These are phyloP conservation scores for Aspergillus ostianus DNA, from an alignment of 495 filamentous ascomycete species.

Conservation along the genomic window DNA sequence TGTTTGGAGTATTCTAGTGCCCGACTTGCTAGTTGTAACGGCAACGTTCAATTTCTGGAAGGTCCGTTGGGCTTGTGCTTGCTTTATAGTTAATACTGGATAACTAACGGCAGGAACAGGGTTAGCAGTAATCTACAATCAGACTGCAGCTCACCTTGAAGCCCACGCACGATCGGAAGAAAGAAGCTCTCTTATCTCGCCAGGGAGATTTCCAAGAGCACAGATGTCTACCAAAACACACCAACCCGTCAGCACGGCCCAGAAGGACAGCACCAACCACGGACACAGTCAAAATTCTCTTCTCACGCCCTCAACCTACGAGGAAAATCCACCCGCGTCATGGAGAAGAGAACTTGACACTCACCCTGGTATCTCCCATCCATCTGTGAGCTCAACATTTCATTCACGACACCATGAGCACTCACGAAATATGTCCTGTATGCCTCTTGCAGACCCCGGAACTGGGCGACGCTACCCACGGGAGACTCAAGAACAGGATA, in stretches of 20 bases:
- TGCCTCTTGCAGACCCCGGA: too few relatives aligned
- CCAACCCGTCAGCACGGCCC: not conserved
- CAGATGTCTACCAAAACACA: too few relatives aligned
- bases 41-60: constrained; percentile 6
- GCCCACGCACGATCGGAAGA: not conserved
- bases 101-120: not conserved
- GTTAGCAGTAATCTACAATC: constrained; percentile 9
- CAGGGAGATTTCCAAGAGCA: too few relatives aligned
- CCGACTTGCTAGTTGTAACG: constrained; percentile 6
- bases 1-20: constrained; percentile 10
- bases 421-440: too few relatives aligned
- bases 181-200: not conserved
- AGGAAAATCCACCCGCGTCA: not conserved
- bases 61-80: not conserved
- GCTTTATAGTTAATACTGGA: not conserved
- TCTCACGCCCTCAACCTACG: constrained; percentile 8
- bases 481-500: too few relatives aligned
- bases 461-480: too few relatives aligned
- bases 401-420: too few relatives aligned
- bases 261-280: not conserved
- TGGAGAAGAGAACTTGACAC: too few relatives aligned
- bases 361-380: too few relatives aligned
- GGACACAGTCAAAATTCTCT: not conserved
- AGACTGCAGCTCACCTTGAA: not conserved
- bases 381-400: too few relatives aligned